phyloP scores from a whole-genome alignment of 2,329 filamentous ascomycete genomes.

The Aspergillus caelatus region DNA sequence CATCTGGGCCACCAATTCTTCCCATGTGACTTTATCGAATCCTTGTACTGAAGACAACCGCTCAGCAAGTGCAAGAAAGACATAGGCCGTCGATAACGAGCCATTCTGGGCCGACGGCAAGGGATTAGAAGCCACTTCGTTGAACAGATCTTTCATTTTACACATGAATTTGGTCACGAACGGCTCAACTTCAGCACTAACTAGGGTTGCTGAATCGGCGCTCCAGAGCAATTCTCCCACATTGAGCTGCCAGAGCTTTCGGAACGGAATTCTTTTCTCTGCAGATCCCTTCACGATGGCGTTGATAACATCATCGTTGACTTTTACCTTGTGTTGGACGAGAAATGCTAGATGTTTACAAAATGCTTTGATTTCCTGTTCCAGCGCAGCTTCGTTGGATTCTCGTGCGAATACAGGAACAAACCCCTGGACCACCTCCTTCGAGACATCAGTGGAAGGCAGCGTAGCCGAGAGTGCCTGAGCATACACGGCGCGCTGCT shows the following conservation, averaged over 20 bases:
- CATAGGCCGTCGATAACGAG: conserved; percentile 76
- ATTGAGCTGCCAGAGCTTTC: conserved; percentile 78
- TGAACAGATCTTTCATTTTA: conserved; percentile 67
- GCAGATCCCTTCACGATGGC: conserved; percentile 76
- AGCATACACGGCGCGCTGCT: conserved; percentile 81
- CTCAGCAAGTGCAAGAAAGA: conserved; percentile 66
- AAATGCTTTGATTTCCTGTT: conserved; percentile 73
- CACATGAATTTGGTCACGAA: conserved; percentile 55
- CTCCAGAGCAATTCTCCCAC: conserved; percentile 71
- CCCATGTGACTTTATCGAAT: conserved; percentile 52
- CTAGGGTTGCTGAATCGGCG: conserved; percentile 51
- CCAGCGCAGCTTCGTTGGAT: conserved; percentile 80
- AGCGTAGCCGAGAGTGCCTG: conserved; percentile 74
- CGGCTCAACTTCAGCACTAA: conserved; percentile 49
- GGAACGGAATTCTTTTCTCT: conserved; percentile 80
- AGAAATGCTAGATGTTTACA: conserved; percentile 66
- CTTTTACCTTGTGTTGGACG: conserved; percentile 60
- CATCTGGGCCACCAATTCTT: conserved; percentile 64
- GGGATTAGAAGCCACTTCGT: conserved; percentile 78
- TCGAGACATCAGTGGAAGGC: conserved; percentile 63
- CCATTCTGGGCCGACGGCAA: conserved; percentile 78
- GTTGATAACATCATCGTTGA: conserved; percentile 70
- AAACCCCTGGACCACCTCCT: conserved; percentile 68
- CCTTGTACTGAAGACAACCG: conserved; percentile 57
- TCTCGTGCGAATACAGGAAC: conserved; percentile 76